A percentile compares a stretch with the other conserved stretches of the same genome.
These are phyloP conservation scores for Halenospora varia DNA, from an alignment of 495 filamentous ascomycete genomes.

Conservation along the genomic window DNA sequence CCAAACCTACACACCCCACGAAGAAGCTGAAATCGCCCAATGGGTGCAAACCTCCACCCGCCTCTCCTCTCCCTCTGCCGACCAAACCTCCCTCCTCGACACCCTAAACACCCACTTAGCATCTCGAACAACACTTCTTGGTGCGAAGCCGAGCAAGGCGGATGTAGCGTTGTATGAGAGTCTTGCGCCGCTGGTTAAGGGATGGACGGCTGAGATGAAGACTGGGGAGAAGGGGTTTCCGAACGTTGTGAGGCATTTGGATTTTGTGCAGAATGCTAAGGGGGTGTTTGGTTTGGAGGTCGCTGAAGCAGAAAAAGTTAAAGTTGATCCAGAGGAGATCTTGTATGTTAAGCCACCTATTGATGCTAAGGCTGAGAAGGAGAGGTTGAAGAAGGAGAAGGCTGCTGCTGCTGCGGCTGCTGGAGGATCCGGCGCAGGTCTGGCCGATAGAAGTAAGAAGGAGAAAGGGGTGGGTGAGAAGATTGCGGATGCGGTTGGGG, in stretches of 20 bases:
- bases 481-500: slow-evolving; percentile 24
- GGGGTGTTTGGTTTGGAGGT: slow-evolving; percentile 70
- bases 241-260: slow-evolving; percentile 85
- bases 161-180: slow-evolving; percentile 83
- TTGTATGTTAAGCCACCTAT: slow-evolving; percentile 75
- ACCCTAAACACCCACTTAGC: slow-evolving; percentile 83
- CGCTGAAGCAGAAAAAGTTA: slow-evolving; percentile 70
- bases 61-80: slow-evolving; percentile 52
- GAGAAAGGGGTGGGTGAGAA: slow-evolving; percentile 27
- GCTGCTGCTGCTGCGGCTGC: slow-evolving; percentile 52
- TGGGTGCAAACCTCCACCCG: slow-evolving; percentile 75
- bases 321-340: slow-evolving; percentile 74
- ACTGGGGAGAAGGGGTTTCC: slow-evolving; percentile 88
- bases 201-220: slow-evolving; percentile 81
- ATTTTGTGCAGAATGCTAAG: slow-evolving; percentile 94
- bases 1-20: slow-evolving; percentile 65
- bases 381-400: slow-evolving; percentile 83
- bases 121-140: slow-evolving; percentile 83
- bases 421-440: slow-evolving; percentile 37
- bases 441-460: slow-evolving; percentile 43
- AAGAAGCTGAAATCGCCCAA: slow-evolving; percentile 81
- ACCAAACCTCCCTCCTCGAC: slow-evolving; percentile 63
- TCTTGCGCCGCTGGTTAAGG: slow-evolving; percentile 70
- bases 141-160: slow-evolving; percentile 84
- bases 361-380: slow-evolving; percentile 85